Evolutionary conservation across 495 filamentous ascomycete species (phyloP).

Genomic region (Trichoderma reesei): DNA sequence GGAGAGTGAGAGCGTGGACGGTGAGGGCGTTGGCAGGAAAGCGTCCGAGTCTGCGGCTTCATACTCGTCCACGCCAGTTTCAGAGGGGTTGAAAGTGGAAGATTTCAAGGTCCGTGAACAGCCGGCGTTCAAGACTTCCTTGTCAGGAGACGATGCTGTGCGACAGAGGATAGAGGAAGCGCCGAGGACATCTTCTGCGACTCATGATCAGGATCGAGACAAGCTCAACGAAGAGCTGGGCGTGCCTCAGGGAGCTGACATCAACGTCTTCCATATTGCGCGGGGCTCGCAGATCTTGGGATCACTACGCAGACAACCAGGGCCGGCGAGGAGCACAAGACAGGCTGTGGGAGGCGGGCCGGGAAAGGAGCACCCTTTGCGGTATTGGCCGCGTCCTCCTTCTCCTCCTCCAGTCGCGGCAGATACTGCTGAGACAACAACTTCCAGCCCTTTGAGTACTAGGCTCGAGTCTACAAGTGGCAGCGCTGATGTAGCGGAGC

Average conservation of each 20-base stretch:
- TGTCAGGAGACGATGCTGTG: neutral
- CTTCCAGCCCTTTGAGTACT: neutral
- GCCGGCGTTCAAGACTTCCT: neutral
- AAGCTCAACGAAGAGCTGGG: conserved; percentile 6
- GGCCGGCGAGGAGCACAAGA: neutral
- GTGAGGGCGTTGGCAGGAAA: neutral
- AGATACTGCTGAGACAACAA: neutral
- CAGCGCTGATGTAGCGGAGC: neutral
- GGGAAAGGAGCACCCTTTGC: conserved; percentile 8
- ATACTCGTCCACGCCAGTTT: neutral
- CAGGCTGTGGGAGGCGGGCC: neutral
- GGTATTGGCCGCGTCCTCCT: conserved; percentile 1
- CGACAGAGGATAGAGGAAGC: neutral
- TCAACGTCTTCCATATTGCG: conserved; percentile 31
- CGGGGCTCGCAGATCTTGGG: conserved; percentile 26
- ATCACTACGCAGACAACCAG: conserved; percentile 11
- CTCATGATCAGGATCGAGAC: neutral
- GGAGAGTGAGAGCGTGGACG: neutral
- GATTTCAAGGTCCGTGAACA: neutral
- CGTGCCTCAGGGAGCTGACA: conserved; percentile 16
- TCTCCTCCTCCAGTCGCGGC: neutral
- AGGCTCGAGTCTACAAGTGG: neutral
- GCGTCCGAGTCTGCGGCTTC: neutral
- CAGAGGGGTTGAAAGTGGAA: neutral
- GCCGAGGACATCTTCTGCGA: neutral